phyloP scores from a whole-genome alignment of 2,329 filamentous ascomycete species.

The Colletotrichum zoysiae region DNA sequence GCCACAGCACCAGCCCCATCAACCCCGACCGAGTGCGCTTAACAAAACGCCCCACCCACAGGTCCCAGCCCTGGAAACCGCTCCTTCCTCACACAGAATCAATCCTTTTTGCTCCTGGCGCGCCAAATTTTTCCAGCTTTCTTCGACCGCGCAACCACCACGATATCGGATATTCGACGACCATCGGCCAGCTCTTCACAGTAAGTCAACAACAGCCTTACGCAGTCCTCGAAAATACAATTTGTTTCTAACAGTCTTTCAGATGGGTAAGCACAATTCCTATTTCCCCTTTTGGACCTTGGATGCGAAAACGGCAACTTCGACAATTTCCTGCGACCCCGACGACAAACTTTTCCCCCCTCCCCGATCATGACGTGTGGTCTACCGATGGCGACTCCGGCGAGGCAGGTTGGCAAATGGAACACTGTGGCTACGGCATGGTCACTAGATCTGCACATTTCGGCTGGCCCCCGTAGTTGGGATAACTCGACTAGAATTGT shows the following conservation, averaged over 20 bases:
- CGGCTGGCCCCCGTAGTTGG: background rate
- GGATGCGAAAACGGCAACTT: constrained; percentile 27
- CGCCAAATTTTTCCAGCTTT: constrained; percentile 28
- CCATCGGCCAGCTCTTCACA: constrained; percentile 43
- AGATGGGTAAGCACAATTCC: constrained; percentile 71
- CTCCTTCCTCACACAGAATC: constrained; percentile 17
- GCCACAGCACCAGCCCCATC: constrained; percentile 23
- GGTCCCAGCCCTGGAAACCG: constrained; percentile 21
- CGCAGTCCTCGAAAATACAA: constrained; percentile 10
- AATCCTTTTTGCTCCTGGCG: constrained; percentile 26
- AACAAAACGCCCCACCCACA: constrained; percentile 20
- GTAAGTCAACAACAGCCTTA: constrained; percentile 37
- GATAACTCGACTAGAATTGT: too few relatives aligned
- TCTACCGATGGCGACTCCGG: constrained; percentile 7
- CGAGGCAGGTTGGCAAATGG: background rate
- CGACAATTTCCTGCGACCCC: constrained; percentile 17
- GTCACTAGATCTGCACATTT: background rate
- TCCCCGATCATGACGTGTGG: background rate
- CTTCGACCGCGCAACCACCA: constrained; percentile 42
- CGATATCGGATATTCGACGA: constrained; percentile 42
- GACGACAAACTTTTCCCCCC: constrained; percentile 29
- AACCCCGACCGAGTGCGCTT: constrained; percentile 26
- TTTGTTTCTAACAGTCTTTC: constrained; percentile 55
- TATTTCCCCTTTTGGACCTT: constrained; percentile 24
- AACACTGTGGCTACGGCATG: background rate